Evolutionary conservation across 2,329 filamentous ascomycete species (phyloP).

Genomic region (Penicillium glabrum): DNA sequence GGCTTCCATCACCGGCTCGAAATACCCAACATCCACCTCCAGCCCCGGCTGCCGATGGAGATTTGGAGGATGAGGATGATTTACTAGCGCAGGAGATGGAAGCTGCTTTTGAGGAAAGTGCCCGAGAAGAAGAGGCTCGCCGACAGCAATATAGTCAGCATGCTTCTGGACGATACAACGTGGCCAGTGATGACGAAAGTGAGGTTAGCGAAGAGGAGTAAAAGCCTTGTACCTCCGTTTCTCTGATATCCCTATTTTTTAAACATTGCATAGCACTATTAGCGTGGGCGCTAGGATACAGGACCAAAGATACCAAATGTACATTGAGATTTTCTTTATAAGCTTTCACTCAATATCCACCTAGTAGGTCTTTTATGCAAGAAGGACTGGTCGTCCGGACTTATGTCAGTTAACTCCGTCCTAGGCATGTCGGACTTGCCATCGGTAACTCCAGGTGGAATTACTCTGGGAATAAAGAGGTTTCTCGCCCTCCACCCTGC

Average conservation of each 20-base stretch:
- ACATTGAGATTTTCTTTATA: neutral
- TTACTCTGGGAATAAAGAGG: neutral
- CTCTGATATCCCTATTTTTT: neutral
- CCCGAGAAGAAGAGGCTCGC: slow-evolving; percentile 43
- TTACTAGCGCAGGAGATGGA: slow-evolving; percentile 60
- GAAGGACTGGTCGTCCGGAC: too few relatives aligned
- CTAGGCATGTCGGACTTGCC: too few relatives aligned
- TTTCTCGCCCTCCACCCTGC: slow-evolving; percentile 4
- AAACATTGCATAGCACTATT: slow-evolving; percentile 10
- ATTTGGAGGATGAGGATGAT: slow-evolving; percentile 48
- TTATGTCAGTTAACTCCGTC: too few relatives aligned
- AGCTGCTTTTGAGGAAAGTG: slow-evolving; percentile 50
- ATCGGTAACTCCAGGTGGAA: neutral
- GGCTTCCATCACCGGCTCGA: slow-evolving; percentile 37
- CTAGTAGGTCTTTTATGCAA: too few relatives aligned
- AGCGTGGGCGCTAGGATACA: slow-evolving; percentile 17
- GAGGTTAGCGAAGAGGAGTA: slow-evolving; percentile 68
- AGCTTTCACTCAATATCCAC: neutral
- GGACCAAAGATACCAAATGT: slow-evolving; percentile 15
- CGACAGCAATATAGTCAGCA: slow-evolving; percentile 32
- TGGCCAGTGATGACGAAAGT: slow-evolving; percentile 57
- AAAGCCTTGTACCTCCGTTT: slow-evolving; percentile 2
- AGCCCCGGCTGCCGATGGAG: slow-evolving; percentile 23
- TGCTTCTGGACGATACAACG: slow-evolving; percentile 29
- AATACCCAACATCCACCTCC: slow-evolving; percentile 17